Evolutionary conservation across 2,329 filamentous ascomycete species (phyloP).

Genomic region (Cladosporium colombiae): DNA sequence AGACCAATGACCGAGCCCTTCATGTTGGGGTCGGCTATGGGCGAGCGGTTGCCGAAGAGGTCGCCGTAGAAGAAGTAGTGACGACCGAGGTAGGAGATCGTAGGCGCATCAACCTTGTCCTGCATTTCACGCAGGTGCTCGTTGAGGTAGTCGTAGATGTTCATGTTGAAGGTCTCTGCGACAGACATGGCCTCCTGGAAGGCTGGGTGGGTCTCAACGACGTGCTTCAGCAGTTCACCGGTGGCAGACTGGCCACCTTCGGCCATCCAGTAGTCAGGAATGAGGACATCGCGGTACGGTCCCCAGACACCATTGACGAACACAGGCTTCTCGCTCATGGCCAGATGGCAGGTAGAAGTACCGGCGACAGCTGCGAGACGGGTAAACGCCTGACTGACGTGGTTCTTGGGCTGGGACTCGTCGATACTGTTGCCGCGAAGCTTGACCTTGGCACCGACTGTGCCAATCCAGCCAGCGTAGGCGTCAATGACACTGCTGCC

Average conservation of each 20-base stretch:
- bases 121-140: constrained; percentile 77
- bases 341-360: constrained; percentile 95
- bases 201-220: constrained; percentile 92
- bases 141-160: constrained; percentile 95
- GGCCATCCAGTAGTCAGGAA: constrained; percentile 93
- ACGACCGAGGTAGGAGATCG: constrained; percentile 80
- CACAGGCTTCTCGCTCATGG: constrained; percentile 89
- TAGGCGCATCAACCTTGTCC: constrained; percentile 68
- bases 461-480: constrained; percentile 98
- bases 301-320: constrained; percentile 98
- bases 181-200: constrained; percentile 77
- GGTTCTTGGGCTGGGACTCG: constrained; percentile 70
- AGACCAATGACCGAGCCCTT: constrained; percentile 85
- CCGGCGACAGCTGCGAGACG: constrained; percentile 92
- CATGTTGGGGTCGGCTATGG: constrained; percentile 91
- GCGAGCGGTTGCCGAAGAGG: constrained; percentile 93
- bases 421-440: constrained; percentile 57
- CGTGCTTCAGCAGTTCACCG: constrained; percentile 88
- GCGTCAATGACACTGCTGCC: constrained; percentile 97
- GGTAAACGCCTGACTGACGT: constrained; percentile 88
- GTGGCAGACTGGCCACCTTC: constrained; percentile 97
- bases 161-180: constrained; percentile 78
- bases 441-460: constrained; percentile 93
- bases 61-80: constrained; percentile 99
- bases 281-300: constrained; percentile 89